phyloP scores from a whole-genome alignment of 352 stramenopile genomes.

The Pythium dissotocum region DNA sequence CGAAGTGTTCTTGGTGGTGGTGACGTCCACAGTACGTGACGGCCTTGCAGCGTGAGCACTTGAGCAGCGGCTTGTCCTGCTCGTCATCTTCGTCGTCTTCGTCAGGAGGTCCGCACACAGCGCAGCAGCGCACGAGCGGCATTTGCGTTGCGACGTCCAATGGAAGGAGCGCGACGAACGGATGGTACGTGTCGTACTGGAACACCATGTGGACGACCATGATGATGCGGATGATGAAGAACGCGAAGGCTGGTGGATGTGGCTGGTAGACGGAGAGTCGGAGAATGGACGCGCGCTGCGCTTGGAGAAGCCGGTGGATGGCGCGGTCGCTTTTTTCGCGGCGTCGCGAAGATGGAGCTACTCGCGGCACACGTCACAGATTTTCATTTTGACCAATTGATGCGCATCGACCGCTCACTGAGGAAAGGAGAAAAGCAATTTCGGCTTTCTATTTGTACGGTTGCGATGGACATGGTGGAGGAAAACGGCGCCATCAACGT shows the following conservation, averaged over 20 bases:
- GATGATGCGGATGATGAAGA: background rate
- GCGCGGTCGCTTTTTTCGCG: too few species aligned
- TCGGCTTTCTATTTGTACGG: background rate
- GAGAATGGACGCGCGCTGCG: too few species aligned
- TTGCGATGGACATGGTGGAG: background rate
- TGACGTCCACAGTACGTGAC: slow-evolving; percentile 16
- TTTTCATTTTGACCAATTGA: too few species aligned
- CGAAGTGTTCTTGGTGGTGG: slow-evolving; percentile 17
- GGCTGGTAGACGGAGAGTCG: background rate
- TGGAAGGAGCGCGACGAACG: background rate
- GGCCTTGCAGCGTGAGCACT: slow-evolving; percentile 18
- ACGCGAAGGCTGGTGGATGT: background rate
- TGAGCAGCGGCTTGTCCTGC: background rate
- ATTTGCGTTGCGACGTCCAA: background rate
- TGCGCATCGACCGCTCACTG: too few species aligned
- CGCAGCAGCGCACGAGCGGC: background rate
- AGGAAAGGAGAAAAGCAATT: too few species aligned
- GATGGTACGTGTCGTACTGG: slow-evolving; percentile 1
- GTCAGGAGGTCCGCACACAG: background rate
- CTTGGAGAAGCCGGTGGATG: too few species aligned
- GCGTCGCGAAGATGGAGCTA: too few species aligned
- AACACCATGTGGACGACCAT: background rate
- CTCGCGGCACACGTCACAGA: too few species aligned
- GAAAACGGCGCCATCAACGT: too few species aligned
- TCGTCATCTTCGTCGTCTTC: background rate